phyloP scores from a whole-genome alignment of 208 protist species.

The Crithidia thermophila region DNA sequence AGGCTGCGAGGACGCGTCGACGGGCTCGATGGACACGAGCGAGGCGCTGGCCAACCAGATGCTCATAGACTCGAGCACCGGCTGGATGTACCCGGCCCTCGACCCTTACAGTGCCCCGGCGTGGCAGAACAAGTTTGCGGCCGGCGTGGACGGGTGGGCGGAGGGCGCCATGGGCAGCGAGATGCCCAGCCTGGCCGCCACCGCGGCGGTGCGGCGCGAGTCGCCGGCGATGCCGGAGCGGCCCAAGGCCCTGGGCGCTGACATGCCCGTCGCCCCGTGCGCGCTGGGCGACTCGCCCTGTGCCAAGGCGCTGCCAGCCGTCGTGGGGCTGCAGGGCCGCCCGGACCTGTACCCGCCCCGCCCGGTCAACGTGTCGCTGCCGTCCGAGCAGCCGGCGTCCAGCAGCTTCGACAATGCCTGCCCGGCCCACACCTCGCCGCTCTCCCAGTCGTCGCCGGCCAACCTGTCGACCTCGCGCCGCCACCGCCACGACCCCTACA shows the following conservation, averaged over 20 bases:
- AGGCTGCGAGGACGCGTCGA: background rate
- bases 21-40: conserved; percentile 9
- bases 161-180: conserved; percentile 1
- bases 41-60: conserved; percentile 20
- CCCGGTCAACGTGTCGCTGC: background rate
- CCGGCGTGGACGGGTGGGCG: background rate
- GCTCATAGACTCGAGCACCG: conserved; percentile 18
- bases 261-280: conserved; percentile 12
- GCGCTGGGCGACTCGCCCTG: conserved; percentile 7
- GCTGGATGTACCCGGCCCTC: conserved; percentile 11
- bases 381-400: background rate
- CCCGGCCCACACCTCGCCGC: background rate
- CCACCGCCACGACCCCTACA: conserved; percentile 34
- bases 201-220: background rate
- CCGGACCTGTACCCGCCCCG: background rate
- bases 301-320: background rate
- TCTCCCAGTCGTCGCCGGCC: conserved; percentile 5
- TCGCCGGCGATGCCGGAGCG: background rate
- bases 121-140: conserved; percentile 6
- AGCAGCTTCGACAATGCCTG: background rate
- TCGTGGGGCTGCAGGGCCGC: background rate
- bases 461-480: conserved; percentile 10
- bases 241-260: conserved; percentile 7
- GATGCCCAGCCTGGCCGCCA: background rate
- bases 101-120: conserved; percentile 3